A percentile compares a stretch with the other conserved stretches of the same genome.
Evolutionary conservation across 1,139 yeast genomes (phyloP).

Genomic region (Pichia sp.): DNA sequence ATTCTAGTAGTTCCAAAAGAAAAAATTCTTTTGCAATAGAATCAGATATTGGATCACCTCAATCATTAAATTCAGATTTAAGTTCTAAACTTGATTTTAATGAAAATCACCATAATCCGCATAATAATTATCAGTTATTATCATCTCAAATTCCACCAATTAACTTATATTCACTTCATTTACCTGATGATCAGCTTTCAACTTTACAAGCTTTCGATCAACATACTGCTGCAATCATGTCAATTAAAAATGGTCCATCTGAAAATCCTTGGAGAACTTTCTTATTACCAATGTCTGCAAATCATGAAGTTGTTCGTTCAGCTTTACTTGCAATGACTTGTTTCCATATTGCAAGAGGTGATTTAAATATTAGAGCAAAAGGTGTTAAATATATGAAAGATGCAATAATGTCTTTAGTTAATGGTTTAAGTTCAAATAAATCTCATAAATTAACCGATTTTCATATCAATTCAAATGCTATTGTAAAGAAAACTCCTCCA

Average conservation of each 20-base stretch:
- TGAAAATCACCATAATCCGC: conserved; percentile 2
- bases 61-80: conserved; percentile 1
- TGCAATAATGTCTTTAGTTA: conserved; percentile 51
- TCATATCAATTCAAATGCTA: conserved; percentile 1
- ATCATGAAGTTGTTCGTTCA: conserved; percentile 50
- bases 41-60: conserved; percentile 4
- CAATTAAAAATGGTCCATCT: conserved; percentile 53
- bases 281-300: conserved; percentile 47
- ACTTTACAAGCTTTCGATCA: conserved; percentile 35
- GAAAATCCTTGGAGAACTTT: conserved; percentile 66
- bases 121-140: neutral
- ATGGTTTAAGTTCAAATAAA: conserved; percentile 44
- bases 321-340: conserved; percentile 61
- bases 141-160: conserved; percentile 1
- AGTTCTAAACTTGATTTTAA: conserved; percentile 2
- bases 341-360: conserved; percentile 50
- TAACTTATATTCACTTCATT: conserved; percentile 10
- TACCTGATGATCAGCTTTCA: conserved; percentile 22
- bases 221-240: conserved; percentile 55
- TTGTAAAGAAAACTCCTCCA: conserved; percentile 11
- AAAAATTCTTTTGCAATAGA: neutral
- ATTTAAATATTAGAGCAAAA: conserved; percentile 37
- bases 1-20: too few relatives aligned
- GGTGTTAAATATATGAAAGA: conserved; percentile 54
- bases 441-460: neutral